These are phyloP conservation scores for Vaccinium corymbosum DNA, from an alignment of 148 eudicot species.

Conservation along the genomic window DNA sequence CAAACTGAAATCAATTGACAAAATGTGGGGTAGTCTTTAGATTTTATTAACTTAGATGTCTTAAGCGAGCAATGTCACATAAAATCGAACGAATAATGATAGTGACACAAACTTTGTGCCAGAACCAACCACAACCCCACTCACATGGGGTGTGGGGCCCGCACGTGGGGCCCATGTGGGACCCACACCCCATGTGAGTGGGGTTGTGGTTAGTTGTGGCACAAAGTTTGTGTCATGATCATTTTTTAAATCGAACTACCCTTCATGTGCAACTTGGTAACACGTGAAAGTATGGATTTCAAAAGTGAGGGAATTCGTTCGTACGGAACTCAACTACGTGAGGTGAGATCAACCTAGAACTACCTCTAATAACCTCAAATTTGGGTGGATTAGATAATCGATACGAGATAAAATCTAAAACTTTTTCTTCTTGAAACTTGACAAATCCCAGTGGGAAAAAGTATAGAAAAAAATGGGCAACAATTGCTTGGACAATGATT, in stretches of 20 bases:
- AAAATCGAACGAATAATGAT: neutral
- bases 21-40: neutral
- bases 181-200: no score
- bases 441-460: neutral
- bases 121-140: no score
- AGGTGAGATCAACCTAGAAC: neutral
- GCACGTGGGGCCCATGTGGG: no score
- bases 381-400: neutral
- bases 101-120: no score
- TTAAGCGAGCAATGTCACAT: neutral
- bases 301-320: neutral
- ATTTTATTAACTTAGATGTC: neutral
- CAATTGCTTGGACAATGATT: neutral
- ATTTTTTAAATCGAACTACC: neutral
- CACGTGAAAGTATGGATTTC: neutral
- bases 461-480: neutral
- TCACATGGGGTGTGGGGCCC: no score
- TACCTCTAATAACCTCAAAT: neutral
- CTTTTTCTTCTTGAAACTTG: neutral
- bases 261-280: neutral
- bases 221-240: no score
- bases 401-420: neutral
- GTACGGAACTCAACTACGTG: neutral
- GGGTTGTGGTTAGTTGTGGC: no score
- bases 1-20: no score